phyloP scores from a whole-genome alignment of 2,329 filamentous ascomycete genomes.

The Trichophyton mentagrophytes region DNA sequence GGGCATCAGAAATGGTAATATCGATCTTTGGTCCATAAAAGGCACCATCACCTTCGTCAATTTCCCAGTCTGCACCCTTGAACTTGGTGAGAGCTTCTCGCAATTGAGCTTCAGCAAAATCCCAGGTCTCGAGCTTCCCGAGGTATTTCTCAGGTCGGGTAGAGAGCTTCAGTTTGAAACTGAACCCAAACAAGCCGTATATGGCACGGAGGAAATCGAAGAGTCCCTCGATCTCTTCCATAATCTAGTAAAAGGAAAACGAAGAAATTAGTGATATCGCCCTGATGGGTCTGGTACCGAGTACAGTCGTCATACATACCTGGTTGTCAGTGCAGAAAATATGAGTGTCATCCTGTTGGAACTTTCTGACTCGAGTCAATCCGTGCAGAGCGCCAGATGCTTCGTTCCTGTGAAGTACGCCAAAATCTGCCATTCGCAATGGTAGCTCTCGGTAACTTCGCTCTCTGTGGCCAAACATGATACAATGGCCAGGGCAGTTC shows the following conservation, averaged over 20 bases:
- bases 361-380: constrained; percentile 80
- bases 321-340: constrained; percentile 86
- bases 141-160: constrained; percentile 83
- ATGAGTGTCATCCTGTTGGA: constrained; percentile 93
- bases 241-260: constrained; percentile 33
- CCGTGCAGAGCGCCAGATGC: constrained; percentile 83
- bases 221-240: constrained; percentile 61
- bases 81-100: constrained; percentile 70
- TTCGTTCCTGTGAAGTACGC: constrained; percentile 89
- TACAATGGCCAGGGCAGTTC: constrained; percentile 93
- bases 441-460: constrained; percentile 83
- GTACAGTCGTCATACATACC: constrained; percentile 20
- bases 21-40: constrained; percentile 99
- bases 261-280: background rate
- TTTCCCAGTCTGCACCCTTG: constrained; percentile 62
- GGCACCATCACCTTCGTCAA: constrained; percentile 89
- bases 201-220: constrained; percentile 79
- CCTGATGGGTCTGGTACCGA: background rate
- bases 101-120: constrained; percentile 72
- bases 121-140: constrained; percentile 75
- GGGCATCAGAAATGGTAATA: constrained; percentile 80
- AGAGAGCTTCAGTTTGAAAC: constrained; percentile 88
- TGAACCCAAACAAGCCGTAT: constrained; percentile 72
- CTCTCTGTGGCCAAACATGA: constrained; percentile 72
- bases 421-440: constrained; percentile 88